Evolutionary conservation across 2,329 filamentous ascomycete genomes (phyloP).

Genomic region (Metarhizium robertsii): DNA sequence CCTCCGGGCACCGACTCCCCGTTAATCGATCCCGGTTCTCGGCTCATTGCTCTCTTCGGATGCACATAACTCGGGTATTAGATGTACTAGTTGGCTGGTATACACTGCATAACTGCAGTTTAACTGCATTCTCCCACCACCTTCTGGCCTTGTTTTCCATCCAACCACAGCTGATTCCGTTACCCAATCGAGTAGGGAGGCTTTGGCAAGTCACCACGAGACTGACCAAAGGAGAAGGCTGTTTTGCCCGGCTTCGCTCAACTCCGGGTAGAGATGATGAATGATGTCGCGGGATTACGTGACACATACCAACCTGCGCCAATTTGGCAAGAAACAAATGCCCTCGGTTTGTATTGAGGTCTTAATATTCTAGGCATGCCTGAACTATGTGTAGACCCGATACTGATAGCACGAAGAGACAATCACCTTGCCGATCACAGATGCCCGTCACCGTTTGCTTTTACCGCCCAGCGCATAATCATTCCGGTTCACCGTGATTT

Average conservation of each 20-base stretch:
- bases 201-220: neutral
- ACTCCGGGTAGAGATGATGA: neutral
- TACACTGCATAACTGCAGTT: constrained; percentile 1
- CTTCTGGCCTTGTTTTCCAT: neutral
- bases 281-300: neutral
- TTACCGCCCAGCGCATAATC: neutral
- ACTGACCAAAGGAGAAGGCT: neutral
- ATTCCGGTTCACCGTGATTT: neutral
- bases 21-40: neutral
- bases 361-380: neutral
- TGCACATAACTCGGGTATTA: neutral
- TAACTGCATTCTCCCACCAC: neutral
- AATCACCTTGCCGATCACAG: neutral
- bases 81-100: neutral
- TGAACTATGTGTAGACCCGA: neutral
- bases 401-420: neutral
- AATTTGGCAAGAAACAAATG: neutral
- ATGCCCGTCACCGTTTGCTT: no score
- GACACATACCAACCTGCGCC: neutral
- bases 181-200: constrained; percentile 4
- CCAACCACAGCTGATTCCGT: constrained; percentile 2
- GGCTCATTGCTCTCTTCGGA: neutral
- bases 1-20: neutral
- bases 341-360: neutral
- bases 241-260: neutral